Conservation (phyloP, 2,329 filamentous ascomycete species). For the Sporothrix pallida region DNA sequence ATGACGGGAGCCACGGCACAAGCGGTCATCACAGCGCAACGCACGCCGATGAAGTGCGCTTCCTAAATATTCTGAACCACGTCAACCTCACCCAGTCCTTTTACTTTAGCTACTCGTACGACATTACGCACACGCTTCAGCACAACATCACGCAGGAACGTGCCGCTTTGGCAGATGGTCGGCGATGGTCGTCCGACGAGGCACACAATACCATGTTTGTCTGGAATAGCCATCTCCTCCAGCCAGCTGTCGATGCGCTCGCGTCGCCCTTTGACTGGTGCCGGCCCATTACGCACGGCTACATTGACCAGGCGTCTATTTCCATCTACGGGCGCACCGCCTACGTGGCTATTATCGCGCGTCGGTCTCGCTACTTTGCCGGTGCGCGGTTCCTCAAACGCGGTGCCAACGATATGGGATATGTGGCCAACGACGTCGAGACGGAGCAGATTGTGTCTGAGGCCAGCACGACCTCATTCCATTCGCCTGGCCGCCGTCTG, state of each 20-base stretch:
- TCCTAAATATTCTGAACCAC: conserved; percentile 86
- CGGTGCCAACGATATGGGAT: conserved; percentile 90
- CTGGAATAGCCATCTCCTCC: conserved; percentile 90
- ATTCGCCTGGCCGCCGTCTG: conserved; percentile 82
- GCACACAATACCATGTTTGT: conserved; percentile 96
- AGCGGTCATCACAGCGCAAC: conserved; percentile 37
- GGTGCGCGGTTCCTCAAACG: conserved; percentile 93
- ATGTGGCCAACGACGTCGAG: conserved; percentile 98
- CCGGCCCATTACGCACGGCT: conserved; percentile 91
- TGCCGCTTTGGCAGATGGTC: conserved; percentile 68
- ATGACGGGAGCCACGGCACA: conserved; percentile 46
- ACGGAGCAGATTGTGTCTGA: conserved; percentile 98
- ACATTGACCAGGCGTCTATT: conserved; percentile 86
- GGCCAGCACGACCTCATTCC: conserved; percentile 91
- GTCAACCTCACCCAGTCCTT: conserved; percentile 90
- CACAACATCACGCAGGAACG: conserved; percentile 88
- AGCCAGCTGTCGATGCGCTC: conserved; percentile 72
- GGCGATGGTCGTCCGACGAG: conserved; percentile 61
- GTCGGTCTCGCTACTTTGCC: conserved; percentile 90
- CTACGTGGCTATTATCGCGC: conserved; percentile 91
- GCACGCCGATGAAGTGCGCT: conserved; percentile 87
- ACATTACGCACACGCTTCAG: conserved; percentile 90
- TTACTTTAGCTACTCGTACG: conserved; percentile 98
- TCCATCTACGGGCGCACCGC: conserved; percentile 87
- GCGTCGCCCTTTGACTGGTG: conserved; percentile 94